Conservation (phyloP, 495 filamentous ascomycete genomes). For the Recurvomyces mirabilis region DNA sequence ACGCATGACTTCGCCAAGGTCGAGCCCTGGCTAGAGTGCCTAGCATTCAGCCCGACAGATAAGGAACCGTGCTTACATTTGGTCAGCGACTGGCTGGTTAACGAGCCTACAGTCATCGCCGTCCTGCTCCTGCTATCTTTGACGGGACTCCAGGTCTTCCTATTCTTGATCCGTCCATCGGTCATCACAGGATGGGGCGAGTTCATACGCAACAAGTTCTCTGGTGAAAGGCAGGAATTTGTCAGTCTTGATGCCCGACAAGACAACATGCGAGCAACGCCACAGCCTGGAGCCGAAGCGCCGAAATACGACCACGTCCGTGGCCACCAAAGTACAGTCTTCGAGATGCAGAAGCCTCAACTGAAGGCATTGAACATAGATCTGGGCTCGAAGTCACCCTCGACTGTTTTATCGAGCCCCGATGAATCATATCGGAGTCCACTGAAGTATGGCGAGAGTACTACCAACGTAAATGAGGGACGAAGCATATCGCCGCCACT, state of each 20-base stretch:
- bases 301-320: constrained; percentile 35
- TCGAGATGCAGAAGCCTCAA: constrained; percentile 20
- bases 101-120: constrained; percentile 66
- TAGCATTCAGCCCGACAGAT: constrained; percentile 46
- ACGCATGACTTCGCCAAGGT: constrained; percentile 43
- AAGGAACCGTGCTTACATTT: constrained; percentile 52
- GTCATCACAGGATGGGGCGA: constrained; percentile 81
- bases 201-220: constrained; percentile 40
- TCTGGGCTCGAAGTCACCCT: constrained; percentile 1
- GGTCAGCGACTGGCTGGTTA: constrained; percentile 50
- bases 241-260: constrained; percentile 72
- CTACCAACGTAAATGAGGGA: not conserved
- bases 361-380: constrained; percentile 1
- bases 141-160: constrained; percentile 69
- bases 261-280: constrained; percentile 52
- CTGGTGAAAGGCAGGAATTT: constrained; percentile 55
- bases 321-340: constrained; percentile 19
- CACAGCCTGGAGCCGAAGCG: constrained; percentile 60
- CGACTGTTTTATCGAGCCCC: constrained; percentile 14
- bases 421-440: constrained; percentile 17
- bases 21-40: constrained; percentile 60
- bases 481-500: constrained; percentile 1
- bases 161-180: constrained; percentile 67
- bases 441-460: not conserved
- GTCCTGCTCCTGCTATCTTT: constrained; percentile 72